phyloP scores from a whole-genome alignment of 179 eudicot species.

The Silene vulgaris region DNA sequence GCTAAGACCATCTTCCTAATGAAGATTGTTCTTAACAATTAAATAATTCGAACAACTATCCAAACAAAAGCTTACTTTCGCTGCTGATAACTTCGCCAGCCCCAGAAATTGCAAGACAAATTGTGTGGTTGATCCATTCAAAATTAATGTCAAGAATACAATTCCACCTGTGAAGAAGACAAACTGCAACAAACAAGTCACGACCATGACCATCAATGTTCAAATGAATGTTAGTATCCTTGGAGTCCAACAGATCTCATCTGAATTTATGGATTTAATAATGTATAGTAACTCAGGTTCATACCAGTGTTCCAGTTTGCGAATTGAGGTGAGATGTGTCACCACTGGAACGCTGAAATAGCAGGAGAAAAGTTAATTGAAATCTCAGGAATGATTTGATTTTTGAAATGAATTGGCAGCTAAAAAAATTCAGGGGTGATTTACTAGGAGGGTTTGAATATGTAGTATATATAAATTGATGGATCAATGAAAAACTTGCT shows the following conservation, averaged over 20 bases:
- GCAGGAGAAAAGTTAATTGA: constrained; percentile 7
- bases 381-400: background rate
- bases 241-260: background rate
- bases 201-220: constrained; percentile 2
- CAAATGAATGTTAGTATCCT: background rate
- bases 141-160: constrained; percentile 74
- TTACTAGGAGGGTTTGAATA: background rate
- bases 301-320: constrained; percentile 85
- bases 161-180: constrained; percentile 93
- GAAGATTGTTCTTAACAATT: background rate
- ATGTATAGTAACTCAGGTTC: constrained; percentile 22
- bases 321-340: constrained; percentile 41
- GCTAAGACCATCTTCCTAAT: background rate
- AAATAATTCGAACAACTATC: background rate
- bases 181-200: constrained; percentile 53
- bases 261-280: constrained; percentile 15
- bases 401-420: background rate
- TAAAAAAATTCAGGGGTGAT: background rate
- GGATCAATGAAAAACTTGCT: background rate
- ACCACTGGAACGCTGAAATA: constrained; percentile 75
- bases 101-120: constrained; percentile 54
- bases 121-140: constrained; percentile 93
- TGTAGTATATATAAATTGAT: background rate
- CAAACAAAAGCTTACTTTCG: constrained; percentile 49
- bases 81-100: constrained; percentile 65